phyloP scores from a whole-genome alignment of 164 flowering plant species.

The Vitis labrusca region DNA sequence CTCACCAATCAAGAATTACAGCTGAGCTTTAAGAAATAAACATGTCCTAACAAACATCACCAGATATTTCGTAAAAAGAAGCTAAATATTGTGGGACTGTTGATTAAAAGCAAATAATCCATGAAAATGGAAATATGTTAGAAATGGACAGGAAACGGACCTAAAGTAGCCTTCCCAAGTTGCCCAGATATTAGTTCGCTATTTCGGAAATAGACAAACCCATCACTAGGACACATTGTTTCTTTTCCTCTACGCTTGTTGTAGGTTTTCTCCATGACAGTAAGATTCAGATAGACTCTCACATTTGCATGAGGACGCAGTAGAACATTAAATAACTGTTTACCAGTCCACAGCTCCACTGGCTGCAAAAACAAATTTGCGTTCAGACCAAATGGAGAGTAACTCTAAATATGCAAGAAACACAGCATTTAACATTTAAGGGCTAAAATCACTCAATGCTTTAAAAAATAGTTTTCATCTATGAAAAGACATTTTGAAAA shows the following conservation, averaged over 20 bases:
- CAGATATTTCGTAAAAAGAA: not conserved
- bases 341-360: slow-evolving; percentile 95
- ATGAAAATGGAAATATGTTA: not conserved
- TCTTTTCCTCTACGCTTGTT: slow-evolving; percentile 31
- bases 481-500: too few species aligned
- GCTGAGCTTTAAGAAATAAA: not conserved
- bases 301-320: slow-evolving; percentile 74
- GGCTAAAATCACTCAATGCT: too few species aligned
- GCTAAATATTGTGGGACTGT: not conserved
- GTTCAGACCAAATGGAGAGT: slow-evolving; percentile 2
- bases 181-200: slow-evolving; percentile 94
- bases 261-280: slow-evolving; percentile 68
- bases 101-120: not conserved
- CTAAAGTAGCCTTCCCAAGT: slow-evolving; percentile 93
- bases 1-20: not conserved
- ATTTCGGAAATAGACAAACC: slow-evolving; percentile 89
- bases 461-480: too few species aligned
- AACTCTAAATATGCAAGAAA: slow-evolving; percentile 2
- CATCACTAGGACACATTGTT: slow-evolving; percentile 90
- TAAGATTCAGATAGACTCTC: slow-evolving; percentile 81
- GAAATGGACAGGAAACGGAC: slow-evolving; percentile 34
- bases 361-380: slow-evolving; percentile 58
- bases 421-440: not conserved
- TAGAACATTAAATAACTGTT: slow-evolving; percentile 81
- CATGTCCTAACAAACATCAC: not conserved